These are phyloP conservation scores for Batkoa obscura DNA, from an alignment of 371 early-diverging fungal species.

Conservation along the genomic window DNA sequence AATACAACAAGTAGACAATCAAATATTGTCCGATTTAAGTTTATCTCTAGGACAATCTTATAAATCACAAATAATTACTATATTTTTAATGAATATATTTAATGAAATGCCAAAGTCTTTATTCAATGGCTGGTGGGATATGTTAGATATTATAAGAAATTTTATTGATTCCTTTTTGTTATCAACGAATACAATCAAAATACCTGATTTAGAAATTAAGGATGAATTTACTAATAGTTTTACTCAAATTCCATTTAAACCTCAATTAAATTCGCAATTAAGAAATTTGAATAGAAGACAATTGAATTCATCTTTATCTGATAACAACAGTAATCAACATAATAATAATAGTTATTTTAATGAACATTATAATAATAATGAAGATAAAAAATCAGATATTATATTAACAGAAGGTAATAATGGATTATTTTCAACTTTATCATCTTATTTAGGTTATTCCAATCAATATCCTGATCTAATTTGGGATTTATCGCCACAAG, in stretches of 20 bases:
- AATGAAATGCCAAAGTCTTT: not conserved
- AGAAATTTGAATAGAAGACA: not conserved
- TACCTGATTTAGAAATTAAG: not conserved
- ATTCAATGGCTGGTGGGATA: conserved; percentile 3
- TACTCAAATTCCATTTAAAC: not conserved
- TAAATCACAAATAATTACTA: conserved; percentile 2
- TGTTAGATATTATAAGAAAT: not conserved
- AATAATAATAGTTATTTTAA: not conserved
- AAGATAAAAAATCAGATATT: not conserved
- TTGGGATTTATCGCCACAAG: conserved; percentile 1
- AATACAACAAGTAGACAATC: conserved; percentile 1
- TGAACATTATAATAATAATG: too few relatives aligned
- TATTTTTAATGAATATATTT: not conserved
- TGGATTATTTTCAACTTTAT: not conserved
- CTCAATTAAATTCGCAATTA: not conserved
- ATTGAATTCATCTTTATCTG: not conserved
- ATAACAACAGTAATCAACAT: too few relatives aligned
- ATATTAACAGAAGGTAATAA: not conserved
- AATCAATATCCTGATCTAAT: not conserved
- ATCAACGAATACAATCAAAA: not conserved
- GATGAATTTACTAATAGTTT: not conserved
- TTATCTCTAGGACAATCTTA: conserved; percentile 3
- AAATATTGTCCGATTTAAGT: not conserved
- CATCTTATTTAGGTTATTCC: conserved; percentile 4
- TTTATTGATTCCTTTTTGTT: conserved; percentile 5